A percentile compares a stretch with the other conserved stretches of the same genome.
These are phyloP conservation scores for Cryptococcus jaspeensis DNA, from an alignment of 1,284 basidiomycete genomes.

Conservation along the genomic window DNA sequence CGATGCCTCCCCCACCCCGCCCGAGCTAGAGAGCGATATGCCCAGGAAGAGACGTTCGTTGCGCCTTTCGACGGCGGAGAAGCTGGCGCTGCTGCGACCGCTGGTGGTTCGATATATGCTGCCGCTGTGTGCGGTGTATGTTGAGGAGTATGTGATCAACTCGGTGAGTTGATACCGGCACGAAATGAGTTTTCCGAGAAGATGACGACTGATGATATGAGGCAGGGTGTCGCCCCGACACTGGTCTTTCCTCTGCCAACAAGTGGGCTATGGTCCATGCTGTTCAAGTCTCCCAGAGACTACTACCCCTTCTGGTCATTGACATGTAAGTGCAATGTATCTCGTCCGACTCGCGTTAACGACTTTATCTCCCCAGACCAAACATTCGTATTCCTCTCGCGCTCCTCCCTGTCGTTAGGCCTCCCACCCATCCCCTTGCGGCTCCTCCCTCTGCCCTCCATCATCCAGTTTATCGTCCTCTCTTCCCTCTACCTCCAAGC, in stretches of 20 bases:
- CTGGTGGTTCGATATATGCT: slow-evolving; percentile 67
- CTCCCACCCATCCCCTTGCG: slow-evolving; percentile 74
- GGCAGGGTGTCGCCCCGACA: slow-evolving; percentile 81
- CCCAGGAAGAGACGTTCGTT: slow-evolving; percentile 3
- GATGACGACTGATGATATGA: slow-evolving; percentile 18
- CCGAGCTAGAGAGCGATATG: not conserved
- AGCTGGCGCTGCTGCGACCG: slow-evolving; percentile 71
- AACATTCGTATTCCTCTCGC: slow-evolving; percentile 91
- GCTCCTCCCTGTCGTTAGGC: slow-evolving; percentile 85
- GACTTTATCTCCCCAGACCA: slow-evolving; percentile 62
- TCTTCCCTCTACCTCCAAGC: slow-evolving; percentile 58
- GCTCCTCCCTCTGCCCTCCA: slow-evolving; percentile 59
- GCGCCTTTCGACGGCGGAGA: slow-evolving; percentile 63
- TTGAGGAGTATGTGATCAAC: slow-evolving; percentile 93
- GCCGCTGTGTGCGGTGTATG: slow-evolving; percentile 51
- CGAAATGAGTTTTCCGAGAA: no score
- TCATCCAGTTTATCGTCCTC: slow-evolving; percentile 60
- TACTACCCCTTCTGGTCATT: slow-evolving; percentile 86
- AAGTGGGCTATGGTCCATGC: slow-evolving; percentile 63
- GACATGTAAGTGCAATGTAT: slow-evolving; percentile 31
- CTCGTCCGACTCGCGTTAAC: not conserved
- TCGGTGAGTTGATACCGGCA: slow-evolving; percentile 60
- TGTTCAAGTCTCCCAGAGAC: slow-evolving; percentile 83
- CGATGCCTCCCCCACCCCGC: not conserved
- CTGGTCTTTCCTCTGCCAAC: slow-evolving; percentile 83